Percentiles rank a stretch among this genome's conserved stretches.
phyloP scores from a whole-genome alignment of 2,329 filamentous ascomycete species.

The Neoarthrinium moseri region DNA sequence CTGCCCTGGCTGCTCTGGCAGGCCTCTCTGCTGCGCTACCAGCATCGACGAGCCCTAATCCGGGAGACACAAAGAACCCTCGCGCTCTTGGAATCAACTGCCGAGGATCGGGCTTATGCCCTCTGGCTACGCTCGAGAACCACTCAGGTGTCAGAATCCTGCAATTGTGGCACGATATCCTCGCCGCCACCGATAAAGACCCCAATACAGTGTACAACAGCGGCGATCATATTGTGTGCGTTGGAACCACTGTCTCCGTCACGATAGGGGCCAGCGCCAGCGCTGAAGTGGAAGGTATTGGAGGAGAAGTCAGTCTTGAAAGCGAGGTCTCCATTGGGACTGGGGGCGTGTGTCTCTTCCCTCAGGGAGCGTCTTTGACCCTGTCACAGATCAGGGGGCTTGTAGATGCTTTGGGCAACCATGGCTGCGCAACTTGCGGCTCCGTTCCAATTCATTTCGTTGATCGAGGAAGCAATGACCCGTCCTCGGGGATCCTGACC shows the following conservation, averaged over 20 bases:
- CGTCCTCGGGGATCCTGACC: slow-evolving; percentile 15
- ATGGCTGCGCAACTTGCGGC: slow-evolving; percentile 16
- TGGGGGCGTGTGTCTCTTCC: slow-evolving; percentile 17
- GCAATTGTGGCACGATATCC: slow-evolving; percentile 14
- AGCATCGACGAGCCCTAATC: slow-evolving; percentile 7
- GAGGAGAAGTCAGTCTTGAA: slow-evolving; percentile 11
- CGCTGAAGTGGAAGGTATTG: slow-evolving; percentile 11
- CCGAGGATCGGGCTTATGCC: slow-evolving; percentile 17
- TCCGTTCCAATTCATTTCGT: slow-evolving; percentile 17
- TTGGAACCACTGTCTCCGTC: slow-evolving; percentile 14
- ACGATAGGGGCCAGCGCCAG: slow-evolving; percentile 11
- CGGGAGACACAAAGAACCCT: slow-evolving; percentile 10
- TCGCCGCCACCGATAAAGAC: slow-evolving; percentile 12
- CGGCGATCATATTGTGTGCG: slow-evolving; percentile 17
- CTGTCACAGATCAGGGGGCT: slow-evolving; percentile 13
- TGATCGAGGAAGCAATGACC: slow-evolving; percentile 16
- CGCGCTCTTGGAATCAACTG: slow-evolving; percentile 17
- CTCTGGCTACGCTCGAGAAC: slow-evolving; percentile 14
- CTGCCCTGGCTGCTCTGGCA: not conserved
- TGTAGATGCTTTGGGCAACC: slow-evolving; percentile 14
- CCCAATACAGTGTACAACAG: slow-evolving; percentile 14
- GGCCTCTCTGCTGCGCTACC: not conserved
- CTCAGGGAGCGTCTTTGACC: slow-evolving; percentile 14
- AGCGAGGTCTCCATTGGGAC: slow-evolving; percentile 9
- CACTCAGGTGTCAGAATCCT: slow-evolving; percentile 9